These are phyloP conservation scores for Buxus sempervirens DNA, from an alignment of 164 flowering plant species.

Conservation along the genomic window DNA sequence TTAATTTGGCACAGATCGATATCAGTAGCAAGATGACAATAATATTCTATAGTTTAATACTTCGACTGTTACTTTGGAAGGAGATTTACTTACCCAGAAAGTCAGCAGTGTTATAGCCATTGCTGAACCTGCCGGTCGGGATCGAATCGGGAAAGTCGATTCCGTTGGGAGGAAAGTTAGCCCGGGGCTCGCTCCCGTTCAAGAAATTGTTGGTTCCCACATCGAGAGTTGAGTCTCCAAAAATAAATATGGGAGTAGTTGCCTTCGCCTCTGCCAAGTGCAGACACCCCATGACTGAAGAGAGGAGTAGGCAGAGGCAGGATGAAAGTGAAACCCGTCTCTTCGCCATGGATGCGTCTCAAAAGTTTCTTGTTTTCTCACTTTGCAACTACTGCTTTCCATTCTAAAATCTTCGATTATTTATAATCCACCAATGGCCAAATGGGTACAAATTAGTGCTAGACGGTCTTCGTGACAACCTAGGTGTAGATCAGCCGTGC, in stretches of 20 bases:
- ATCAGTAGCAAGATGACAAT: not conserved
- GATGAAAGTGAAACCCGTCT: not conserved
- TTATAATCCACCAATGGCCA: too few relatives aligned
- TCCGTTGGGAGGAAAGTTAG: constrained; percentile 43
- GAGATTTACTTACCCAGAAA: constrained; percentile 28
- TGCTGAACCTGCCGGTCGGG: constrained; percentile 64
- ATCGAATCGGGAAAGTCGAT: constrained; percentile 38
- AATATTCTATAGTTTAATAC: not conserved
- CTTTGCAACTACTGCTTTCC: too few relatives aligned
- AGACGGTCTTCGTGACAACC: too few relatives aligned
- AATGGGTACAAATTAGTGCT: too few relatives aligned
- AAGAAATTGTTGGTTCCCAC: constrained; percentile 52
- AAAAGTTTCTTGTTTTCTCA: too few relatives aligned
- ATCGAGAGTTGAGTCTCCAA: constrained; percentile 63
- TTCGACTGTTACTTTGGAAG: too few relatives aligned
- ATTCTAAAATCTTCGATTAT: too few relatives aligned
- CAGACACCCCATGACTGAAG: constrained; percentile 10
- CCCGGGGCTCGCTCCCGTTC: constrained; percentile 18
- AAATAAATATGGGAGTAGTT: constrained; percentile 29
- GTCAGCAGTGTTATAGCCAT: constrained; percentile 59
- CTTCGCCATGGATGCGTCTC: constrained; percentile 16
- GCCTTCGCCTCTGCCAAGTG: constrained; percentile 17
- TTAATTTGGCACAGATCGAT: too few relatives aligned
- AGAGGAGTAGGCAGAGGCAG: too few relatives aligned
- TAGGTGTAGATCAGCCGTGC: too few relatives aligned